Base-by-base conservation (phyloP, 441 rosid species). In the Erodium moschatum region DNA sequence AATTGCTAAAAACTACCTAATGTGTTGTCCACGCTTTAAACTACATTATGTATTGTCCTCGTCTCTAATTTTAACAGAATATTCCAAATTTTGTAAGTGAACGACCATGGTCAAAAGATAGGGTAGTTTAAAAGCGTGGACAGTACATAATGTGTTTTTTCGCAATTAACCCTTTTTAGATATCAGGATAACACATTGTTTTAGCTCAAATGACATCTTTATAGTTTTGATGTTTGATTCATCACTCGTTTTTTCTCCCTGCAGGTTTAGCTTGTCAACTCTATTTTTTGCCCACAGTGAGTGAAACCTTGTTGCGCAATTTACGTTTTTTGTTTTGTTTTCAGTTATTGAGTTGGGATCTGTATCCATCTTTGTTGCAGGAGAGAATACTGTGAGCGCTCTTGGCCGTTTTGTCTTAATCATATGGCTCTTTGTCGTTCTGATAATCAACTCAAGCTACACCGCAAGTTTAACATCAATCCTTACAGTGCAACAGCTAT, bases 241-340 rank as follows among this genome's bases (percentile, higher is more conserved):
- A 19, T 9, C 18, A 6, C 15, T 31, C 24, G 29, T 29, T 77
- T 65, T 61, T 15, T 76, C 8, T 27, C 52, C 58, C 40, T 81
- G 84, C 89, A 92, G 98, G 98, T 92, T 90, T 79, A 90, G 94
- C 81, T 90, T 92, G 76, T 92, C 98, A 67, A 92, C 97, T 48
- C 85, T 85, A 85, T 92, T 92, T 86, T 90, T 85, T 44, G 77
- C 96, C 15, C 97, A 92, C 52, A 87, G 98, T 90, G 84, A 88
- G 97, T 81, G 60, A 2, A 38, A 20, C 33, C 38, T 48, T 74
- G 33, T 66, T 63, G 19, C 61, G n/a, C 20, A 60, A 54, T 46
- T 66, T 70, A 52, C 21, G 18, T 69, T 16, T 24, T 33, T 13
- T 68, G 19, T 10, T 62, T 71, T 76, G 27, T 24, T 24, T 24